These are phyloP conservation scores for rapeseed (Brassica napus) DNA, from an alignment of 345 rosid species.

Conservation along the genomic window Da-Ae NC_063445.1:672001-672500, in stretches of 20 bases:
- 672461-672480: conserved; percentile 71
- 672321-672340: conserved; percentile 62
- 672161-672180: conserved; percentile 78
- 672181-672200: conserved; percentile 58
- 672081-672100: conserved; percentile 80
- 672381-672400: conserved; percentile 64
- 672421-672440: conserved; percentile 69
- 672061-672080: conserved; percentile 67
- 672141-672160: conserved; percentile 87
- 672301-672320: conserved; percentile 71
- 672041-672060: conserved; percentile 47
- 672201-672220: conserved; percentile 86
- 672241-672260: conserved; percentile 52
- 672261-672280: conserved; percentile 71
- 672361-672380: conserved; percentile 47
- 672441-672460: conserved; percentile 55
- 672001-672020: background rate
- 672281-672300: conserved; percentile 72
- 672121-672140: conserved; percentile 74
- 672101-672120: conserved; percentile 88
- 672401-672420: conserved; percentile 51
- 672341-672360: conserved; percentile 48
- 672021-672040: background rate
- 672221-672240: conserved; percentile 58
- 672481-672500: conserved; percentile 61